phyloP scores from a whole-genome alignment of 331 rosid genomes.

The Erythrophleum ivorense region DNA sequence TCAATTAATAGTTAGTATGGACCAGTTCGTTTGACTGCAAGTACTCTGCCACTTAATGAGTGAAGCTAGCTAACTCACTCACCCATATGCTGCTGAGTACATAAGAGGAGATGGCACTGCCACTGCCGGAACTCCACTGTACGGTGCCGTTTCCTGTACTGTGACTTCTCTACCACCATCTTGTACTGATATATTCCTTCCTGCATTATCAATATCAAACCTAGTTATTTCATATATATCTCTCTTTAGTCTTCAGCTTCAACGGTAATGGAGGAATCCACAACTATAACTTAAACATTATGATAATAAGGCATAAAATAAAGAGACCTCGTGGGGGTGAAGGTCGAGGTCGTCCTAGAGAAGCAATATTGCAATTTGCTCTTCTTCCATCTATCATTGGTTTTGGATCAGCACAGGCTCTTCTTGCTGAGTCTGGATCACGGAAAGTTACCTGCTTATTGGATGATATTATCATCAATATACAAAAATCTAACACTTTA shows the following conservation, averaged over 20 bases:
- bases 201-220: constrained; percentile 43
- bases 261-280: background rate
- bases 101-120: constrained; percentile 47
- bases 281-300: background rate
- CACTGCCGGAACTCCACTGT: constrained; percentile 55
- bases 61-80: constrained; percentile 40
- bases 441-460: constrained; percentile 78
- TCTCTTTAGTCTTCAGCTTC: background rate
- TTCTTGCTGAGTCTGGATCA: constrained; percentile 84
- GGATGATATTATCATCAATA: background rate
- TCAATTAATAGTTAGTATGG: no score
- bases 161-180: constrained; percentile 41
- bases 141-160: constrained; percentile 46
- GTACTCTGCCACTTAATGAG: constrained; percentile 26
- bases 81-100: constrained; percentile 74
- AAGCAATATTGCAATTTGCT: constrained; percentile 89
- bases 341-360: constrained; percentile 82
- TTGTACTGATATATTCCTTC: constrained; percentile 54
- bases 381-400: constrained; percentile 89
- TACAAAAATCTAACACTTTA: background rate
- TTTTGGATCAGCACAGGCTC: constrained; percentile 82
- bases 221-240: background rate
- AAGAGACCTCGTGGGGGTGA: constrained; percentile 80
- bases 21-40: background rate
- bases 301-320: background rate